Base-by-base conservation (phyloP, 2,329 filamentous ascomycete species). In the Aspergillus phoenicis region DNA sequence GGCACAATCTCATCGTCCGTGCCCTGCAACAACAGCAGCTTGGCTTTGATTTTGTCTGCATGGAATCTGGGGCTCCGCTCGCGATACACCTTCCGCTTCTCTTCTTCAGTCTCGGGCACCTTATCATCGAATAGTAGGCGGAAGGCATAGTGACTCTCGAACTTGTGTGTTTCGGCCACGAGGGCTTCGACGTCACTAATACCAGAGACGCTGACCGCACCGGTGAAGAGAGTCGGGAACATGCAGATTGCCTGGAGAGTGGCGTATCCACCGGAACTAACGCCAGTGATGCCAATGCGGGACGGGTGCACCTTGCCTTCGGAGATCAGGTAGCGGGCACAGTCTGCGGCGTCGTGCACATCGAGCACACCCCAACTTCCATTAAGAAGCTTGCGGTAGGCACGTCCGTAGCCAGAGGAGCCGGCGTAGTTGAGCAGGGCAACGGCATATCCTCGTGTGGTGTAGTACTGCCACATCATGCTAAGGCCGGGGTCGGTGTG, bases 11-110 rank as follows among this genome's bases (percentile, higher is more conserved):
- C 81, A 65, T 89, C 87, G 4, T 74, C 74, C 2, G 77, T 78
- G 0, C 86, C 86, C 22, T 87, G 83, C 5, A 88, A 65, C n/a
- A 89, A 71, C 38, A 87, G 70, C 22, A 88, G 67, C 0, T 84
- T 83, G 2, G 80, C 73, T 41, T 72, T 74, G 57, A 85, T 84
- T 56, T 77, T 75, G n/a, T 79, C 74, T 0, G 80, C 82, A 55
- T 82, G 77, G 49, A 77, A 79, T 13, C 83, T 70, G 0, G 84
- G 82, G 58, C 83, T 85, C 11, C 84, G 73, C 47, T 82, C 80
- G 20, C 39, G 53, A 17, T 51, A 51, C 5, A 51, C 26, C 4
- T 69, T 70, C 45, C 80, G 81, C 3, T 83, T 74, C 13, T 67
- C 68, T 11, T 78, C 72, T 59, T 77, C 75, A n/a, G 82, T 76